Evolutionary conservation across 768 basidiomycete genomes (phyloP).

Genomic region (Panaeolus papilionaceus): DNA sequence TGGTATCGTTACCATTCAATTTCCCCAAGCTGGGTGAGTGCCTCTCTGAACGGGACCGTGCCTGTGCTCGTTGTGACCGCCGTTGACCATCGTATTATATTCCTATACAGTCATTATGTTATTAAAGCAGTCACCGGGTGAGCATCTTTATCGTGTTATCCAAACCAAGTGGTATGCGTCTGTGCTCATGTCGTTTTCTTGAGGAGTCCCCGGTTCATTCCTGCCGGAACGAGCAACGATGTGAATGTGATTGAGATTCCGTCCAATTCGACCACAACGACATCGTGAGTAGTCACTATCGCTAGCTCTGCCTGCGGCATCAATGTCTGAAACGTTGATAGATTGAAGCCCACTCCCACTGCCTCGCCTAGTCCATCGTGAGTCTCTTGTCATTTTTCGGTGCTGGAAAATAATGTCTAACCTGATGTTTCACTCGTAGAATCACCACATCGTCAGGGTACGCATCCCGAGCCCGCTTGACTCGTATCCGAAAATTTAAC

Average conservation of each 20-base stretch:
- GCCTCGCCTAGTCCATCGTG: constrained; percentile 11
- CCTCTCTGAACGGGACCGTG: too few species aligned
- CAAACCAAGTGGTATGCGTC: neutral
- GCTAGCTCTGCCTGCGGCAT: neutral
- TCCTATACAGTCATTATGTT: constrained; percentile 21
- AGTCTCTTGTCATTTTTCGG: neutral
- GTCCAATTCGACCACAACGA: constrained; percentile 7
- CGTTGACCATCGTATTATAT: neutral
- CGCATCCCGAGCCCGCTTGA: neutral
- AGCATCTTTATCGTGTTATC: constrained; percentile 5
- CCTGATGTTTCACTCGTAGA: neutral
- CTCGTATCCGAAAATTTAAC: neutral
- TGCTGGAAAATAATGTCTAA: neutral
- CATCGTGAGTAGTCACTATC: constrained; percentile 13
- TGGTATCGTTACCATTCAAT: constrained; percentile 22
- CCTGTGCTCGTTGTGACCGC: neutral
- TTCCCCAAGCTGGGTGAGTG: constrained; percentile 28
- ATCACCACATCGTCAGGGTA: neutral
- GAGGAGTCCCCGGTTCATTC: constrained; percentile 25
- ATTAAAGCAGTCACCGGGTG: constrained; percentile 29
- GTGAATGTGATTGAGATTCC: constrained; percentile 21
- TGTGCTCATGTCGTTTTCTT: neutral
- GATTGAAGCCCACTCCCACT: constrained; percentile 5
- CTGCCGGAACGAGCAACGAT: constrained; percentile 27
- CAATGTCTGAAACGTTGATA: neutral